A percentile compares a stretch with the other conserved stretches of the same genome.
Conservation (phyloP, 208 protist genomes). For the Leptomonas seymouri region DNA sequence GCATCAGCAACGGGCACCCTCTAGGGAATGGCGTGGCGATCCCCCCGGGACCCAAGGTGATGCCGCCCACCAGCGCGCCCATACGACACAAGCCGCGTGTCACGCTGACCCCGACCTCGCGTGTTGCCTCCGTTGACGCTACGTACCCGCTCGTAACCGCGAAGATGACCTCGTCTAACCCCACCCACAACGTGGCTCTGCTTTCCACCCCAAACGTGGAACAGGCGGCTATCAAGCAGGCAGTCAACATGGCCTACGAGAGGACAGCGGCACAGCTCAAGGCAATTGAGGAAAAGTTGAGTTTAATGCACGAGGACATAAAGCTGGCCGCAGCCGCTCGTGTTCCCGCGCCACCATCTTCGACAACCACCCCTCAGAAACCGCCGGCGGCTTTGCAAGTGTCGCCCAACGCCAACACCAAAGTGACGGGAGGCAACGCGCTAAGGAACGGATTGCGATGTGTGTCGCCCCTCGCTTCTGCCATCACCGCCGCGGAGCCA, state of each 20-base stretch:
- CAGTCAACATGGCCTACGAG: slow-evolving; percentile 30
- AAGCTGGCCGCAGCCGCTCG: slow-evolving; percentile 11
- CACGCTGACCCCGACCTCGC: slow-evolving; percentile 27
- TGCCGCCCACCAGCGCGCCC: background rate
- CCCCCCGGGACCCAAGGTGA: background rate
- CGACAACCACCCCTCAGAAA: too few species aligned
- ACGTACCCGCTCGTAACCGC: background rate
- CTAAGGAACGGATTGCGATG: slow-evolving; percentile 3
- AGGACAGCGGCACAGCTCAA: slow-evolving; percentile 48
- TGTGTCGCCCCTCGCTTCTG: slow-evolving; percentile 7
- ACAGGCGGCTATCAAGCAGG: slow-evolving; percentile 10
- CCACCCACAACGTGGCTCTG: background rate
- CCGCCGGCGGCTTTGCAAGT: background rate
- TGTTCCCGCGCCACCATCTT: background rate
- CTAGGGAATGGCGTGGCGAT: background rate
- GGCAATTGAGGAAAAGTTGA: slow-evolving; percentile 52
- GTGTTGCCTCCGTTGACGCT: slow-evolving; percentile 12
- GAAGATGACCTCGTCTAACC: background rate
- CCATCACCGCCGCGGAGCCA: background rate
- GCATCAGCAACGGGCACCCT: background rate
- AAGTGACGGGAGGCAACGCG: background rate
- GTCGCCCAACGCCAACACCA: background rate
- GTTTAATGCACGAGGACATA: slow-evolving; percentile 59
- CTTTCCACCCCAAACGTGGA: slow-evolving; percentile 2
- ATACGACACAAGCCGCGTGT: slow-evolving; percentile 23